These are phyloP conservation scores for Zoysia pacifica DNA, from an alignment of 176 grass and related monocot genomes.

Conservation along the genomic window DNA sequence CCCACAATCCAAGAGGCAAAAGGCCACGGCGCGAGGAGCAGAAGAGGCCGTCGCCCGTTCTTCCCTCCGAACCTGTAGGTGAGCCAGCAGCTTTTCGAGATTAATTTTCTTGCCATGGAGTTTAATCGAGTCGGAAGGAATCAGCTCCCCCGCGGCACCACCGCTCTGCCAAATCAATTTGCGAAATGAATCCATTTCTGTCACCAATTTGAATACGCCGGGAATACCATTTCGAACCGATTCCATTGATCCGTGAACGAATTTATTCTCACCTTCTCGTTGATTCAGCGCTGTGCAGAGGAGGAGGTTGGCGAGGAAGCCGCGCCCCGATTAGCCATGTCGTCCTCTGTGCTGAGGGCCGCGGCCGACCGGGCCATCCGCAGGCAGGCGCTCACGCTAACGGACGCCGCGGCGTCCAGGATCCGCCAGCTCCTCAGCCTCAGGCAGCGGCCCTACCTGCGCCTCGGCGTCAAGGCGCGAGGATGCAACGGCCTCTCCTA, in stretches of 20 bases:
- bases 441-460: slow-evolving; percentile 65
- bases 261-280: neutral
- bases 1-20: neutral
- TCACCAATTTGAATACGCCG: neutral
- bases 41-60: neutral
- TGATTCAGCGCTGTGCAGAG: neutral
- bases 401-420: slow-evolving; percentile 56
- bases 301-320: neutral
- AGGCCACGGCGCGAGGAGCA: neutral
- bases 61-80: slow-evolving; percentile 11
- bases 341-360: slow-evolving; percentile 57
- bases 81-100: neutral
- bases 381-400: slow-evolving; percentile 68
- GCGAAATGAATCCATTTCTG: neutral
- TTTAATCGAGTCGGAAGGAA: neutral
- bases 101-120: neutral
- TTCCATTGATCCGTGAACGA: neutral
- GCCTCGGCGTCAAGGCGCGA: slow-evolving; percentile 73
- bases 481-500: slow-evolving; percentile 95
- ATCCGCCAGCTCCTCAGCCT: slow-evolving; percentile 71
- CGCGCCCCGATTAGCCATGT: slow-evolving; percentile 16
- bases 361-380: slow-evolving; percentile 47
- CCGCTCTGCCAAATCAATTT: neutral
- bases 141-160: neutral
- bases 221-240: neutral